Base-by-base conservation (phyloP, 345 rosid species). In the Brassica juncea region DNA sequence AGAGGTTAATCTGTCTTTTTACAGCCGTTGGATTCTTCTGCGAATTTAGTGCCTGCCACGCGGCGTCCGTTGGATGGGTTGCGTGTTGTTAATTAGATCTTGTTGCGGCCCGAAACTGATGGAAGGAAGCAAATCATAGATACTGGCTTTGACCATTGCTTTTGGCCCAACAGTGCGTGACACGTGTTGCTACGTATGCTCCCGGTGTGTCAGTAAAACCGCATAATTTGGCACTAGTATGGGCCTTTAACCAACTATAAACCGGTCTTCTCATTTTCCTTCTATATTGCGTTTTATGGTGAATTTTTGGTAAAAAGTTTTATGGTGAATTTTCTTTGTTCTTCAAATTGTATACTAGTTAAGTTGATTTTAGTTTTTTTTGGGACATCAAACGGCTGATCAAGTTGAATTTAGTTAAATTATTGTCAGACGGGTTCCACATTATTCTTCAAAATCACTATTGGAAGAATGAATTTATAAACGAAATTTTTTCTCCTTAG, bases 151-250 rank as follows among this genome's bases (percentile, higher is more conserved):
- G 75, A 74, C 70, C 8, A 9, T 6, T 30, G 1, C 8, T 32
- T 1, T 31, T 67, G 1, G 67, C 83, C 71, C 39, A 74, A 21
- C 67, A 69, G 15, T 54, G 37, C 1, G 1, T n/a, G 79, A 70
- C 83, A 80, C 79, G 79, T 70, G 67, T 69, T 80, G 83, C 79
- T 52, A 19, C 59, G 79, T 74, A 8, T 8, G 71, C 66, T 69
- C 6, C 6, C 23, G 15, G 14, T 32, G 66, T 79, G 74, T 54
- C 82, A 42, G 25, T 60, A 14, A 21, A 67, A 73, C 74, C 82
- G 65, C 58, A 61, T 28, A 16, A 39, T 57, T 55, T 71, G 81
- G 70, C 55, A 49, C 62, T 69, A 4, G 52, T 49, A 63, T 32
- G 35, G 31, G 16, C 19, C 14, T 39, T 68, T 8, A 47, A 49